These are phyloP conservation scores for Myriangium duriaei DNA, from an alignment of 2,329 filamentous ascomycete species.

Conservation along the genomic window DNA sequence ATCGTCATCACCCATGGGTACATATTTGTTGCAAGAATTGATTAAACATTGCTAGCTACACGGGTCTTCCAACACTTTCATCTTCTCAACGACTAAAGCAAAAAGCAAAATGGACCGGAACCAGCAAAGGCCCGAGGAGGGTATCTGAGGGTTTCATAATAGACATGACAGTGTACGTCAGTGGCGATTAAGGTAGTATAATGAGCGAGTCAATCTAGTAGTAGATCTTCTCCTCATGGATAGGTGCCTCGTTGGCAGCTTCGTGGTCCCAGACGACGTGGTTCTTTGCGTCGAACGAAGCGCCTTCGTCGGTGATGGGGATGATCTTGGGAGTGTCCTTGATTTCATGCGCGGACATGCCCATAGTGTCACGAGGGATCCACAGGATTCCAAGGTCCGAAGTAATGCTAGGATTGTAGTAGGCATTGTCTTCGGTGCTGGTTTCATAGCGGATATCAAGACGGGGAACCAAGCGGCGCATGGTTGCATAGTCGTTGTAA, in stretches of 20 bases:
- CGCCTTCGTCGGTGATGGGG: constrained; percentile 69
- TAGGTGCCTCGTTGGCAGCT: constrained; percentile 42
- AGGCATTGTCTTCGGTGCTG: constrained; percentile 54
- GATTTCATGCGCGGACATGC: constrained; percentile 67
- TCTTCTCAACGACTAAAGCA: too few species aligned
- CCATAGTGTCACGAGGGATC: constrained; percentile 65
- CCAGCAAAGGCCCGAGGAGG: too few species aligned
- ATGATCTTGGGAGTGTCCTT: constrained; percentile 58
- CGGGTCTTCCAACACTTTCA: too few species aligned
- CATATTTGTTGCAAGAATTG: too few species aligned
- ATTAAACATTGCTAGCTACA: too few species aligned
- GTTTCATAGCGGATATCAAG: constrained; percentile 47
- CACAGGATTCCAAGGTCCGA: constrained; percentile 58
- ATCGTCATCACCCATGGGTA: too few species aligned
- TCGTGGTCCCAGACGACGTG: constrained; percentile 47
- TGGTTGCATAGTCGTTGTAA: constrained; percentile 57
- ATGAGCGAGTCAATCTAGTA: too few species aligned
- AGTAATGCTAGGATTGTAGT: constrained; percentile 58
- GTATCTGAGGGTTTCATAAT: too few species aligned
- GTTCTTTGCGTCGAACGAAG: constrained; percentile 57
- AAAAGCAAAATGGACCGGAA: too few species aligned
- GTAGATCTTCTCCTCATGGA: constrained; percentile 45
- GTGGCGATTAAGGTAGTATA: too few species aligned
- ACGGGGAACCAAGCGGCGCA: constrained; percentile 57
- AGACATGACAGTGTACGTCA: too few species aligned